These are phyloP conservation scores for Scalesia atractyloides DNA, from an alignment of 129 eudicot species.

Conservation along the genomic window DNA sequence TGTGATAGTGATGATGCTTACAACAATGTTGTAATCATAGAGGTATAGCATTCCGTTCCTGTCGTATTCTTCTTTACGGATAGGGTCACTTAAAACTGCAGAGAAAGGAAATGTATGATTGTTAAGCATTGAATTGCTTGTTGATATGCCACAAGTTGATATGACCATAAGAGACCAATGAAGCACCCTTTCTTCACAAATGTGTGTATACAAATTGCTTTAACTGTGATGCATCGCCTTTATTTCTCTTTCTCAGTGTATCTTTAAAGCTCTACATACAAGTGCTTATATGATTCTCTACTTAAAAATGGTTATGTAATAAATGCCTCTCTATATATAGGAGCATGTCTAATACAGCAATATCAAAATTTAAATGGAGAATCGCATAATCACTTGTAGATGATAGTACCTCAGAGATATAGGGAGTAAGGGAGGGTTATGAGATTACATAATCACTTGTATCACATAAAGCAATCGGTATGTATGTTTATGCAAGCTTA, in stretches of 20 bases:
- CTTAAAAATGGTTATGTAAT: no score
- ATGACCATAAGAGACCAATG: neutral
- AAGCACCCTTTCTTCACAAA: slow-evolving; percentile 1
- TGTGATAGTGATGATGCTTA: slow-evolving; percentile 40
- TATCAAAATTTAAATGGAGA: neutral
- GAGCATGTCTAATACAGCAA: neutral
- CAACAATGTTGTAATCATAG: slow-evolving; percentile 66
- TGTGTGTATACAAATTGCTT: neutral
- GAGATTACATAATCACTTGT: neutral
- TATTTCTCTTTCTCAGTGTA: no score
- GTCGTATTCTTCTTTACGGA: slow-evolving; percentile 74
- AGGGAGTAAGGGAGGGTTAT: neutral
- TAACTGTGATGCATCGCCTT: no score
- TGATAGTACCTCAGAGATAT: neutral
- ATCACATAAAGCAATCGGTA: neutral
- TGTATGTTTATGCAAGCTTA: neutral
- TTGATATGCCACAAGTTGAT: neutral
- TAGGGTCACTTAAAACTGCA: slow-evolving; percentile 84
- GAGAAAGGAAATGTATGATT: neutral
- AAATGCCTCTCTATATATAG: neutral
- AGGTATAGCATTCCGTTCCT: slow-evolving; percentile 64
- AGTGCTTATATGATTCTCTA: no score
- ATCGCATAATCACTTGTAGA: neutral
- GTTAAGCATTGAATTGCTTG: neutral
- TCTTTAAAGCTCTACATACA: no score